Evolutionary conservation across 257 asterid genomes (phyloP).

Genomic region (Solanum corneliomulleri): DNA sequence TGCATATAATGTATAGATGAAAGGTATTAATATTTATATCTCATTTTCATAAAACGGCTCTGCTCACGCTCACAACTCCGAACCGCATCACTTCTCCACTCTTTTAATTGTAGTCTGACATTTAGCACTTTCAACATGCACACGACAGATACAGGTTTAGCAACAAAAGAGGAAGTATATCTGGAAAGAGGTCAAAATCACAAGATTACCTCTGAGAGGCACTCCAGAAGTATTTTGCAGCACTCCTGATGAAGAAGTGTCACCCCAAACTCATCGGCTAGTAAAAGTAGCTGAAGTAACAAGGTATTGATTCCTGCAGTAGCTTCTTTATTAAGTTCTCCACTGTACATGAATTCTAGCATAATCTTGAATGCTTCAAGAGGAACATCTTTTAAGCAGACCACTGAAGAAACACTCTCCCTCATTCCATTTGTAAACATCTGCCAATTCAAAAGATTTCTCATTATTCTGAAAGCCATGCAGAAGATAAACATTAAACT

Average conservation of each 20-base stretch:
- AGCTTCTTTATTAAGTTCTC: slow-evolving; percentile 40
- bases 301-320: slow-evolving; percentile 32
- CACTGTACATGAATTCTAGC: slow-evolving; percentile 84
- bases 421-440: slow-evolving; percentile 99
- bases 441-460: slow-evolving; percentile 26
- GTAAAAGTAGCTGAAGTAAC: slow-evolving; percentile 77
- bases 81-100: slow-evolving; percentile 46
- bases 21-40: slow-evolving; percentile 45
- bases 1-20: slow-evolving; percentile 80
- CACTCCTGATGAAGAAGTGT: slow-evolving; percentile 93
- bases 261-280: slow-evolving; percentile 89
- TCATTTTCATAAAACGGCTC: slow-evolving; percentile 30
- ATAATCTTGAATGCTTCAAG: slow-evolving; percentile 59
- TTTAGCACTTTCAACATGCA: slow-evolving; percentile 14
- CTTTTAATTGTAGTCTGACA: slow-evolving; percentile 31
- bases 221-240: slow-evolving; percentile 80
- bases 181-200: not conserved
- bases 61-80: slow-evolving; percentile 32
- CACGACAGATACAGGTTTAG: not conserved
- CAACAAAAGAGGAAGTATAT: not conserved
- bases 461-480: not conserved
- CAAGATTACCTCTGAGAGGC: slow-evolving; percentile 71
- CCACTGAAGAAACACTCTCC: slow-evolving; percentile 58
- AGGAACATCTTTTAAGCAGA: slow-evolving; percentile 67
- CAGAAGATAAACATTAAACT: not conserved